Base-by-base conservation (phyloP, 2,329 filamentous ascomycete genomes). In the Sarocladium brachiariae region DNA sequence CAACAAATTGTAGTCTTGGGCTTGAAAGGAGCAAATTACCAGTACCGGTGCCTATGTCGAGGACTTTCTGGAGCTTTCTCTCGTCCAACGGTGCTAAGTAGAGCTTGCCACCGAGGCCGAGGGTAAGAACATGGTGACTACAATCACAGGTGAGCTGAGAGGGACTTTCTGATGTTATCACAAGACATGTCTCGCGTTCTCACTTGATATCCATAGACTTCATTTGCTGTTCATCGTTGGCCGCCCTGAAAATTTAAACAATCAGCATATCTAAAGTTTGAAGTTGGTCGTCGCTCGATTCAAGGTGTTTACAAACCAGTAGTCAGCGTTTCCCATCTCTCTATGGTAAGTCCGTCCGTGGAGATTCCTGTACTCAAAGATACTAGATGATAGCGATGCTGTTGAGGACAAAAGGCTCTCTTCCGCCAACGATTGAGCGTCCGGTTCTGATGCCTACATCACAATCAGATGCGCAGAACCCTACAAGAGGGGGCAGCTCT, bases 21-120 rank as follows among this genome's bases (percentile, higher is more conserved):
- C n/a, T 31, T 8, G 8, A 31, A 31, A 31, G 30, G 5, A 6
- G 7, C 10, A 7, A 48, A 25, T 8, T 4, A 35, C 45, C 45
- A 11, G 45, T 48, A 31, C 80, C 78, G 5, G 78, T 79, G 38
- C 77, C 73, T 34, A 80, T 63, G 56, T 81, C 76, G 23, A 81
- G 21, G 49, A 35, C 45, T 34, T 35, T 48, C 45, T 48, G 39
- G n/a, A 53, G 19, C 11, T 55, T 46, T 9, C 13, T 4, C 27
- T 53, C 39, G 11, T 33, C 25, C 11, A 55, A 11, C 5, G 53
- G 53, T 4, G 53, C 53, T 16, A 53, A 33, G 38, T 51, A 46
- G 0, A 59, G 58, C n/a, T 57, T 51, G 3, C 52, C 47, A 7
- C 38, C 53, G 1, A 62, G 49, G 1, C 60, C 57, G 2, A 61